Conservation (phyloP, 2,329 filamentous ascomycete species). For the Decorospora gaudefroyi region DNA sequence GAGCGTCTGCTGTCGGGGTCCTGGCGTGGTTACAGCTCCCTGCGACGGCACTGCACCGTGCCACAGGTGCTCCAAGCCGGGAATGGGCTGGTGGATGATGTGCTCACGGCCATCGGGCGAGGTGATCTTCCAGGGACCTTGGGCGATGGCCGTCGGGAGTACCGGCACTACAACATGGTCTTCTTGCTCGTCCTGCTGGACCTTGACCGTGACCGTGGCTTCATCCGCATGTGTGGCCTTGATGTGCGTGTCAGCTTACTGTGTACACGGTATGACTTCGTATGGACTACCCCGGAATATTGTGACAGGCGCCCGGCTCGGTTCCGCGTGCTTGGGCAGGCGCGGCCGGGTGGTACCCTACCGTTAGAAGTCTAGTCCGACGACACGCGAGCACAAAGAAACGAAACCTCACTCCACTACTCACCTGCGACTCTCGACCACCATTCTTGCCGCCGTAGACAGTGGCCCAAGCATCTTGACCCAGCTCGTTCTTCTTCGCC, state of each 20-base stretch:
- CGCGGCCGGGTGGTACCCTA: conserved; percentile 14
- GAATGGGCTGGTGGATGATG: conserved; percentile 27
- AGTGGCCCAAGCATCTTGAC: conserved; percentile 10
- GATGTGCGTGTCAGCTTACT: too few species aligned
- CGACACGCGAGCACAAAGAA: conserved; percentile 16
- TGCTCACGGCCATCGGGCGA: conserved; percentile 29
- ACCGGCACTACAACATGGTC: conserved; percentile 15
- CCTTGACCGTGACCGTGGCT: background rate
- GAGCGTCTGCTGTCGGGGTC: conserved; percentile 9
- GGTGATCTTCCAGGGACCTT: conserved; percentile 20
- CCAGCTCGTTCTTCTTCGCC: conserved; percentile 1
- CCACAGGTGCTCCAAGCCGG: conserved; percentile 36
- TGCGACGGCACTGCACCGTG: conserved; percentile 4
- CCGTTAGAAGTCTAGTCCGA: conserved; percentile 22
- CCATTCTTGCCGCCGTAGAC: background rate
- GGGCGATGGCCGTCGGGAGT: conserved; percentile 27
- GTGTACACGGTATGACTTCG: too few species aligned
- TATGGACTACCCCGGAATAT: background rate
- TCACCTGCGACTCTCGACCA: background rate
- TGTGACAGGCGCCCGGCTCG: background rate
- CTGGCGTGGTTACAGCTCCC: too few species aligned
- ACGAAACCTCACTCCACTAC: conserved; percentile 4
- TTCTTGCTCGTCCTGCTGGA: conserved; percentile 4
- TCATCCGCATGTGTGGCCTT: conserved; percentile 1
- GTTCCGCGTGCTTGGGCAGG: conserved; percentile 8